Base-by-base conservation (phyloP, 176 grass and related monocot species). In the Avena eriantha region DNA sequence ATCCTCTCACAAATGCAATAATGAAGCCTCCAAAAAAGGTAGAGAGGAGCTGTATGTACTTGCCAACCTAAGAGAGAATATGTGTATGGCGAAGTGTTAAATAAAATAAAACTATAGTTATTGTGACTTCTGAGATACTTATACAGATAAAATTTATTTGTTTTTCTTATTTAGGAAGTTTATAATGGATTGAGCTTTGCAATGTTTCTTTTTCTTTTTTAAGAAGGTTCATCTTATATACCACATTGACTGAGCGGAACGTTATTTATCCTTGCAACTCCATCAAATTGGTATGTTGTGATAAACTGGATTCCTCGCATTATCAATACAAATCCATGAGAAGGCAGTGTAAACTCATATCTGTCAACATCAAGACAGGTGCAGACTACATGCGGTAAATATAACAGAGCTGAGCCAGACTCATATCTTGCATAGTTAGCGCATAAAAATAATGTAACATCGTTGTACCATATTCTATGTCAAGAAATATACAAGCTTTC, bases 11-110 rank as follows among this genome's bases (percentile, higher is more conserved):
- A 85, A 97, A 95, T 86, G 95, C 89, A 55, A 97, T 73, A 19
- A 93, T 68, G 51, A 95, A 97, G 36, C 93, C 95, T 19, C 90
- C 95, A 74, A 97, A 51, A 53, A 97, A 97, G 41, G 93, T 97
- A 53, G 89, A 84, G 31, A 84, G 64, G 31, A 97, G 91, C 55
- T 97, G 93, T 87, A 97, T 69, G 75, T 77, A 92, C 74, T 80
- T 97, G 17, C 93, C 92, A 75, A 90, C 91, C 95, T 97, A 84
- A 78, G 81, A 80, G 35, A 79, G 53, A 78, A 81, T 47, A 35
- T 55, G 10, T 47, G 33, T 11, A 74, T 48, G 29, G 45, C 0
- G 69, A 69, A 72, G 14, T 12, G 2, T 84, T 47, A 79, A 74
- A 53, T 46, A 66, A 78, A 78, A 73, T 53, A 49, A 24, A 76